A percentile compares a stretch with the other conserved stretches of the same genome.
phyloP scores from a whole-genome alignment of 2,329 filamentous ascomycete genomes.

The Hymenoscyphus albidus region DNA sequence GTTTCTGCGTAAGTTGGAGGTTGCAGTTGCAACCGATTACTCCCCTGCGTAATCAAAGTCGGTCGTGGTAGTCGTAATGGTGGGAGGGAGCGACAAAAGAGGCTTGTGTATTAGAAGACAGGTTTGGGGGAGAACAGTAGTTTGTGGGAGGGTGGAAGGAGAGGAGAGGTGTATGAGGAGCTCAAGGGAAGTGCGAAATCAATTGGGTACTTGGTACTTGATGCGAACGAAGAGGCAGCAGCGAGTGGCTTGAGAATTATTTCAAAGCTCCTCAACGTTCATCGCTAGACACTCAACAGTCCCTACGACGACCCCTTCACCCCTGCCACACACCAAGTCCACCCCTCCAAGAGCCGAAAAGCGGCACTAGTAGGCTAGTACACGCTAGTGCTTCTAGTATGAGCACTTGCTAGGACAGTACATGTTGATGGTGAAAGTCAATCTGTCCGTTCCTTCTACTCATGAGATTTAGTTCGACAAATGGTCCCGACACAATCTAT shows the following conservation, averaged over 20 bases:
- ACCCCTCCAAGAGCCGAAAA: background rate
- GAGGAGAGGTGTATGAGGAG: background rate
- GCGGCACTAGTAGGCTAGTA: background rate
- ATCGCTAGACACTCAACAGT: constrained; percentile 2
- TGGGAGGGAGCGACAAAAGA: background rate
- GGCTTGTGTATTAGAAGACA: constrained; percentile 10
- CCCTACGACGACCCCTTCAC: constrained; percentile 1
- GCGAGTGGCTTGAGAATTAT: constrained; percentile 8
- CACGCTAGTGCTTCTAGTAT: too few species aligned
- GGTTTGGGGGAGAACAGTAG: background rate
- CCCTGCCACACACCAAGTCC: background rate
- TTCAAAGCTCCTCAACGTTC: constrained; percentile 6
- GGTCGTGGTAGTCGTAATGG: background rate
- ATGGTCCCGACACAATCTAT: background rate
- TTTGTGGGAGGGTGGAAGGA: background rate
- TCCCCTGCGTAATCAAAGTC: background rate
- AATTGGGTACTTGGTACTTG: constrained; percentile 11
- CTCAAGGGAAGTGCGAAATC: constrained; percentile 1
- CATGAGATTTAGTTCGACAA: background rate
- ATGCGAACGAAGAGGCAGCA: background rate
- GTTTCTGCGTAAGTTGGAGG: constrained; percentile 13
- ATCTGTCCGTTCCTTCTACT: background rate
- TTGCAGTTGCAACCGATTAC: constrained; percentile 8
- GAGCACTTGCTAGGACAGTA: too few species aligned
- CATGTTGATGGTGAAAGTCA: background rate